phyloP scores from a whole-genome alignment of 2,329 filamentous ascomycete genomes.

The Alternaria sp. region DNA sequence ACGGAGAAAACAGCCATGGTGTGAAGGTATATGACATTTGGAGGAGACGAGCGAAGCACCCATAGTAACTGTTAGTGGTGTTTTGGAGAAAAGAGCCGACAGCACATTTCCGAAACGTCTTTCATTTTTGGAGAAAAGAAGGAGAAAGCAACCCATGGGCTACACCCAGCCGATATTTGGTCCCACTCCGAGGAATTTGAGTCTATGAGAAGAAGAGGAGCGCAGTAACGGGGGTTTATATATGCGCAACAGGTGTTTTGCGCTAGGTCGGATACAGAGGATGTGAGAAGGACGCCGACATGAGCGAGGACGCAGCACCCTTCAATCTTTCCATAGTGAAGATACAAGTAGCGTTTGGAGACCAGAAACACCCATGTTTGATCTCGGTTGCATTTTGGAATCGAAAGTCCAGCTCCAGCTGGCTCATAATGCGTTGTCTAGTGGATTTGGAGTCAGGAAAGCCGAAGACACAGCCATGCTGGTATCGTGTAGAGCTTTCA shows the following conservation, averaged over 20 bases:
- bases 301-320: rapidly evolving
- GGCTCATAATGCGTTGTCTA: too few species aligned
- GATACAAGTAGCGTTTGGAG: rapidly evolving
- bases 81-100: neutral
- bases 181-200: neutral
- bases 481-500: too few species aligned
- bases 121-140: neutral
- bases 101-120: neutral
- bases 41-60: neutral
- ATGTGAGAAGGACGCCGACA: neutral
- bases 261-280: neutral
- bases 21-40: neutral
- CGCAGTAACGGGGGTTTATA: neutral
- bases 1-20: neutral
- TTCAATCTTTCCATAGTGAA: neutral
- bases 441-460: neutral
- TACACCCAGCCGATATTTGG: too few species aligned
- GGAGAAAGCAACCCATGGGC: neutral
- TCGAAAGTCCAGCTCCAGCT: neutral
- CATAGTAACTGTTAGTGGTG: too few species aligned
- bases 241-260: rapidly evolving
- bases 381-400: too few species aligned
- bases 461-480: neutral
- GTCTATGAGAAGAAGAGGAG: neutral
- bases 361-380: neutral